Conservation (phyloP, 2,329 filamentous ascomycete species). For the Colletotrichum incanum region DNA sequence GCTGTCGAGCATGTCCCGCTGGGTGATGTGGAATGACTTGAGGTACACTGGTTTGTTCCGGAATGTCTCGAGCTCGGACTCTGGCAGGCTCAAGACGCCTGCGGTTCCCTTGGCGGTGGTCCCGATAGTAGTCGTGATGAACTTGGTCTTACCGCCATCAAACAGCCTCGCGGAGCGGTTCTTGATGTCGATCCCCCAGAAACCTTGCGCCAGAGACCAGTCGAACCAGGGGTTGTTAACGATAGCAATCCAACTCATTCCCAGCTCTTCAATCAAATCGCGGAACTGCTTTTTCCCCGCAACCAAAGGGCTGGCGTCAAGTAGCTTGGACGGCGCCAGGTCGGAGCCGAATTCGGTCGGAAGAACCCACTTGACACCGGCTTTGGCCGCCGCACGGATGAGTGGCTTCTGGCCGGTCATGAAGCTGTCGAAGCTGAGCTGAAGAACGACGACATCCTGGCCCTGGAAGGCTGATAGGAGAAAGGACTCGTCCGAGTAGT, state of each 20-base stretch:
- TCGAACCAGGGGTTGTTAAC: conserved; percentile 53
- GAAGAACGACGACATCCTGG: conserved; percentile 54
- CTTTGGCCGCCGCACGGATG: conserved; percentile 68
- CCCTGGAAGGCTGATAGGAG: conserved; percentile 49
- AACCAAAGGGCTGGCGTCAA: conserved; percentile 43
- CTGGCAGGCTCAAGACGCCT: conserved; percentile 59
- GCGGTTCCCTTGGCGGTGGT: conserved; percentile 64
- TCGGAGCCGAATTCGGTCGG: conserved; percentile 64
- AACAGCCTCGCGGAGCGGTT: conserved; percentile 56
- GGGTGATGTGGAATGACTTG: conserved; percentile 71
- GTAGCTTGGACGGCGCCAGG: conserved; percentile 47
- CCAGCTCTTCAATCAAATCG: conserved; percentile 50
- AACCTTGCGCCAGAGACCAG: conserved; percentile 48
- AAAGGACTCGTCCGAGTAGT: conserved; percentile 63
- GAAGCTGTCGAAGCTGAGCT: conserved; percentile 27
- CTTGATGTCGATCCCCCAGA: conserved; percentile 52
- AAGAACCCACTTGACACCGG: conserved; percentile 69
- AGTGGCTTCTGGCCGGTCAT: conserved; percentile 63
- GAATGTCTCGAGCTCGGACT: conserved; percentile 47
- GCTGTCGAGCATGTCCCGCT: conserved; percentile 77
- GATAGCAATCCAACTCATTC: conserved; percentile 53
- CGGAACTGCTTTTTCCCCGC: conserved; percentile 49
- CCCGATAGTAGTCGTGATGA: conserved; percentile 72
- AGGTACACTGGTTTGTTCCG: conserved; percentile 66
- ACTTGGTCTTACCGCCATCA: conserved; percentile 70